A percentile compares a stretch with the other conserved stretches of the same genome.
phyloP scores from a whole-genome alignment of 2,329 filamentous ascomycete species.

The Colletotrichum tropicicola region DNA sequence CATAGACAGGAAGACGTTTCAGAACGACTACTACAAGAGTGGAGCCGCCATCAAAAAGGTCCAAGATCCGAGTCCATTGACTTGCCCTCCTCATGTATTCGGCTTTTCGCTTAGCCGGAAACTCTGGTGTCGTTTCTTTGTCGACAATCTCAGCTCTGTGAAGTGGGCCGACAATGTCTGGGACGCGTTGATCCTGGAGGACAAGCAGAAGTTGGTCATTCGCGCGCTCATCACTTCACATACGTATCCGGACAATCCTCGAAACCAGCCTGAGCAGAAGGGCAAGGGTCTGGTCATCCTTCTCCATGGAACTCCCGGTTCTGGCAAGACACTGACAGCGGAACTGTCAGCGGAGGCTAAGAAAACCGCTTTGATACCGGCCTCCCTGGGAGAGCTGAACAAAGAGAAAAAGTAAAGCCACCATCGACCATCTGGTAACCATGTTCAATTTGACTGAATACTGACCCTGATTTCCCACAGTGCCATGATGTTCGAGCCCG shows the following conservation, averaged over 20 bases:
- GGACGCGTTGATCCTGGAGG: conserved; percentile 35
- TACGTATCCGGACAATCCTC: conserved; percentile 26
- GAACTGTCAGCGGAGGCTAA: not conserved
- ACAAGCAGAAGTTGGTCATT: conserved; percentile 35
- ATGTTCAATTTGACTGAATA: not conserved
- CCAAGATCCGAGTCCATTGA: not conserved
- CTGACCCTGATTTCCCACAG: not conserved
- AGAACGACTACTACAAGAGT: not conserved
- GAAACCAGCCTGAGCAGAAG: conserved; percentile 39
- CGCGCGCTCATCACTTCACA: conserved; percentile 34
- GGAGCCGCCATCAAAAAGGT: not conserved
- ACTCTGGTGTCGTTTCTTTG: conserved; percentile 6
- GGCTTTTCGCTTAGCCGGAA: not conserved
- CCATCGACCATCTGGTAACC: too few relatives aligned
- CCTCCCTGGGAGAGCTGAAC: conserved; percentile 19
- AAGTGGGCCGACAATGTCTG: conserved; percentile 35
- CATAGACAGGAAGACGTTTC: not conserved
- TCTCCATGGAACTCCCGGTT: not conserved
- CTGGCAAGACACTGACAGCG: not conserved
- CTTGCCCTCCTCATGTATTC: not conserved
- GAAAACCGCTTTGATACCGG: conserved; percentile 14
- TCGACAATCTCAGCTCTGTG: conserved; percentile 20
- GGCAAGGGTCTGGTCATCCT: conserved; percentile 18
- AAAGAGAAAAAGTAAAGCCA: conserved; percentile 2
- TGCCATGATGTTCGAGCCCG: not conserved